Percentiles rank a stretch among this genome's conserved stretches.
phyloP scores from a whole-genome alignment of 305 asterid genomes.

The Nicotiana rustica region DNA sequence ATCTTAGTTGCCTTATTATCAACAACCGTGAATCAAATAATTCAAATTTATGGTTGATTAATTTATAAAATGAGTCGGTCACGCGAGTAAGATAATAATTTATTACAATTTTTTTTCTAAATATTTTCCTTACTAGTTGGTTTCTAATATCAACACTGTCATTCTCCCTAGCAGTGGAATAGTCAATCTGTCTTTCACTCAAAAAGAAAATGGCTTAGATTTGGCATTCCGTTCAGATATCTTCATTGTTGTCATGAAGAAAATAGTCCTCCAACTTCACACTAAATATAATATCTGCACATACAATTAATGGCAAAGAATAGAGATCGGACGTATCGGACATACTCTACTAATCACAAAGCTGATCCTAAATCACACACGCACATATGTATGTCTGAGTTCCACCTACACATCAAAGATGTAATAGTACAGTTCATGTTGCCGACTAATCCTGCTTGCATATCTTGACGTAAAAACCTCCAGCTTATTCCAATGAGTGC shows the following conservation, averaged over 20 bases:
- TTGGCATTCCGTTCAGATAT: neutral
- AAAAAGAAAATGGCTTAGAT: neutral
- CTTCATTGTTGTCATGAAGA: neutral
- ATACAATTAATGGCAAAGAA: neutral
- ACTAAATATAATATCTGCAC: neutral
- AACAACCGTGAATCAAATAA: too few relatives aligned
- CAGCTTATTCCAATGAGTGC: neutral
- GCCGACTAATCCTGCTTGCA: neutral
- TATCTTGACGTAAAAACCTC: neutral
- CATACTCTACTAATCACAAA: neutral
- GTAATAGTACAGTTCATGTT: neutral
- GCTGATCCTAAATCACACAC: neutral
- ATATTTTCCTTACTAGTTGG: neutral
- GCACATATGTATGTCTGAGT: neutral
- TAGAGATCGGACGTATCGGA: neutral
- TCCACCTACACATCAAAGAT: neutral
- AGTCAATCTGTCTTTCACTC: neutral
- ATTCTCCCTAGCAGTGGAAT: slow-evolving; percentile 10
- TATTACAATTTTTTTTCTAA: too few relatives aligned
- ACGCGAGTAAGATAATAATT: too few relatives aligned
- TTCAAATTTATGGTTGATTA: too few relatives aligned
- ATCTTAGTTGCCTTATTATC: too few relatives aligned
- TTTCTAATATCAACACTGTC: neutral
- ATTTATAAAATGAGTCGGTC: too few relatives aligned
- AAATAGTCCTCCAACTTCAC: neutral